Conservation (phyloP, 78 protist species). For the Pigoraptor vietnamica region DNA sequence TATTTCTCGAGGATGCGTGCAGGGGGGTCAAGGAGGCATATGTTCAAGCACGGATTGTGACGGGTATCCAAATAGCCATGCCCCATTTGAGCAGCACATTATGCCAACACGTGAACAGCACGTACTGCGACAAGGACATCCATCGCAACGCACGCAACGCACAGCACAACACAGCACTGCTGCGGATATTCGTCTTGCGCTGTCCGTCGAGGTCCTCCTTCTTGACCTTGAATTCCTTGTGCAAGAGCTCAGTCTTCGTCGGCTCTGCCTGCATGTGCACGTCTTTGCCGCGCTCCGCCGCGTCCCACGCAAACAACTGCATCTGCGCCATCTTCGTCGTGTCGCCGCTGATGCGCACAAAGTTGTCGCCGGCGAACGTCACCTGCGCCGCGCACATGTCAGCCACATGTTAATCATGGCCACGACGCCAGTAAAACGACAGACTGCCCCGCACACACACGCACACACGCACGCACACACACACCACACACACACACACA, state of each 20-base stretch:
- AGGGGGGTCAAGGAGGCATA: background rate
- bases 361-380: constrained; percentile 62
- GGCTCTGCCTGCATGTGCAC: constrained; percentile 87
- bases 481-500: too few species aligned
- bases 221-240: constrained; percentile 37
- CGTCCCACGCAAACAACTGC: constrained; percentile 77
- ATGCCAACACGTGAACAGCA: too few species aligned
- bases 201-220: constrained; percentile 36
- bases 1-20: constrained; percentile 56
- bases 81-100: too few species aligned
- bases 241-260: constrained; percentile 74
- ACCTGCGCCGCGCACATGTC: background rate
- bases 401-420: too few species aligned
- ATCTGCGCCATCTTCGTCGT: constrained; percentile 49
- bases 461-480: constrained; percentile 2
- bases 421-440: background rate
- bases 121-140: too few species aligned
- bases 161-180: too few species aligned
- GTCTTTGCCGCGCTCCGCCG: constrained; percentile 63
- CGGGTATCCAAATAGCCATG: too few species aligned
- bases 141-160: too few species aligned
- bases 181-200: constrained; percentile 27
- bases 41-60: too few species aligned
- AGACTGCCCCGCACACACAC: too few species aligned
- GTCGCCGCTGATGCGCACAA: constrained; percentile 74